Evolutionary conservation across 140 eudicot species (phyloP), one percentile per base, ranked within the genome.

Genomic region (Oenanthe javanica): DNA sequence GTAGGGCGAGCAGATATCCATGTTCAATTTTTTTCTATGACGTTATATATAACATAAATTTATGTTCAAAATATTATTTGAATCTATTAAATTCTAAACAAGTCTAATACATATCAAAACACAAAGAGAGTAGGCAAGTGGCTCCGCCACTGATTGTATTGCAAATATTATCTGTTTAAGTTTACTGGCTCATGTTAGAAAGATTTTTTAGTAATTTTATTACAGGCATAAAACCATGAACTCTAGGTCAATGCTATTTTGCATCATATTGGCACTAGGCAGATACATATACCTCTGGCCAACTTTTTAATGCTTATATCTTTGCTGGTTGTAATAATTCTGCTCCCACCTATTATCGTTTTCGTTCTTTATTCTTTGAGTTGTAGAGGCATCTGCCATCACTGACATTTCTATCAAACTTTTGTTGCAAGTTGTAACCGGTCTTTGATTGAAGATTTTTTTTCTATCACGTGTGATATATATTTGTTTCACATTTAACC

Each of bases 371-470:
- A 40, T 54, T 54, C 31, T 8, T 77, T 36, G 16, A 19, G 21
- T 25, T 36, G 71, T 23, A 23, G 55, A 7, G 25, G 64, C 47
- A 45, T 45, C 47, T 31, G 7, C 36, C 36, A 6, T 16, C 7
- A 18, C 40, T 46, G 59, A 6, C n/a, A n/a, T 23, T 0, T 38
- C n/a, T 36, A 55, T 18, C 49, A 46, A 52, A 42, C 16, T 64
- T 47, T 9, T 14, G 12, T 31, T 54, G 52, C 23, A 40, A n/a
- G 15, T 27, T 54, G 42, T 11, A 40, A 54, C 5, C 43, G 51
- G 50, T 81, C 21, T 74, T 31, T 81, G 9, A 54, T 21, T 42
- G 61, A 81, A 79, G 66, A 48, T 15, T 69, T 38, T 27, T 31
- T 40, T 50, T 31, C 9, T 64, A 49, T 75, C 14, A 50, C 13